Evolutionary conservation across 2,329 filamentous ascomycete species (phyloP).

Genomic region (Cryphonectria naterciae): DNA sequence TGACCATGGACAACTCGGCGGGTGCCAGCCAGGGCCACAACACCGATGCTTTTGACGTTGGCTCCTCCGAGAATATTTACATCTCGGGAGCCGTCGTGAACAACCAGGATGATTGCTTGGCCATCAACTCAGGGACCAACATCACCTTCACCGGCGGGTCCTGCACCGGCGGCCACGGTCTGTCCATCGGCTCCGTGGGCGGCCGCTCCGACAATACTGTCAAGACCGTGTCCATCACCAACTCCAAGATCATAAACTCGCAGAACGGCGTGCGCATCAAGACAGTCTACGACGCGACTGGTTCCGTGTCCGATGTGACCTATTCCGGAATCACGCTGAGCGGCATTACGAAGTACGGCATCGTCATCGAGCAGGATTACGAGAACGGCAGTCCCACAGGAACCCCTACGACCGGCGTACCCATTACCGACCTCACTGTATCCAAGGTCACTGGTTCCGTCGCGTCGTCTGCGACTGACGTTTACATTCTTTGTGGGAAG

Average conservation of each 20-base stretch:
- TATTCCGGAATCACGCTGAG: constrained; percentile 35
- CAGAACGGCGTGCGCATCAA: constrained; percentile 58
- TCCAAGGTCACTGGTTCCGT: constrained; percentile 50
- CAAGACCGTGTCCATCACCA: constrained; percentile 52
- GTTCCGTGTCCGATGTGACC: constrained; percentile 46
- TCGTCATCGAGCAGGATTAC: constrained; percentile 50
- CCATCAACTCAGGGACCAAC: constrained; percentile 57
- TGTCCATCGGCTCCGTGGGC: constrained; percentile 50
- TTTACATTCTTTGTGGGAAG: constrained; percentile 58
- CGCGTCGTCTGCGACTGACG: constrained; percentile 41
- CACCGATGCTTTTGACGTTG: constrained; percentile 64
- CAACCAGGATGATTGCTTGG: constrained; percentile 67
- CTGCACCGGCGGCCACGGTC: constrained; percentile 50
- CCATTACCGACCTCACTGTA: constrained; percentile 54
- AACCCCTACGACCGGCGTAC: constrained; percentile 52
- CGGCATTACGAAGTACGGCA: constrained; percentile 39
- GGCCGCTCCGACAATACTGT: constrained; percentile 57
- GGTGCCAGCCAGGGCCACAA: constrained; percentile 49
- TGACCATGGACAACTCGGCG: constrained; percentile 45
- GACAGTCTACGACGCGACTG: constrained; percentile 51
- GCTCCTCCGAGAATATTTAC: constrained; percentile 50
- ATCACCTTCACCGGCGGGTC: constrained; percentile 50
- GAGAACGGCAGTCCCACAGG: constrained; percentile 52
- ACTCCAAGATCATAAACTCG: constrained; percentile 54
- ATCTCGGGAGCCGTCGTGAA: constrained; percentile 58